phyloP scores from a whole-genome alignment of 768 basidiomycete species.

The Pleurotus tuber-regium region DNA sequence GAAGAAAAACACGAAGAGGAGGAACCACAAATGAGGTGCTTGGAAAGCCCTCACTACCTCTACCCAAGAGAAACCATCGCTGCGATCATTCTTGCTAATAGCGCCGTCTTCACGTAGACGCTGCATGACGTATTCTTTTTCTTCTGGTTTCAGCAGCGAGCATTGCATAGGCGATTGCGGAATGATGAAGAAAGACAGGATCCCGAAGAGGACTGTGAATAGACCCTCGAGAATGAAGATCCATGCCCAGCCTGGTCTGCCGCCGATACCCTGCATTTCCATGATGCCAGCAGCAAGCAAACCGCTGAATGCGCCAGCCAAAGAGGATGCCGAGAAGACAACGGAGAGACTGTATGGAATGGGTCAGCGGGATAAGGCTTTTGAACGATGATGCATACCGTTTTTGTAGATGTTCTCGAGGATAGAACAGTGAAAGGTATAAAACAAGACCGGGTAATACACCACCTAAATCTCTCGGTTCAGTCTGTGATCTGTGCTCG shows the following conservation, averaged over 20 bases:
- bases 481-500: slow-evolving; percentile 21
- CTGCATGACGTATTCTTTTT: slow-evolving; percentile 37
- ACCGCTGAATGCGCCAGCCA: slow-evolving; percentile 57
- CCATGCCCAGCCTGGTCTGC: slow-evolving; percentile 58
- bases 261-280: slow-evolving; percentile 42
- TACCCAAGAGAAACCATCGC: slow-evolving; percentile 34
- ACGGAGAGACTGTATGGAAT: slow-evolving; percentile 38
- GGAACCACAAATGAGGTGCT: slow-evolving; percentile 34
- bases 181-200: slow-evolving; percentile 36
- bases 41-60: slow-evolving; percentile 30
- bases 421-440: slow-evolving; percentile 38
- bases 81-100: slow-evolving; percentile 20
- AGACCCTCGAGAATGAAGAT: slow-evolving; percentile 52
- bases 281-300: slow-evolving; percentile 54
- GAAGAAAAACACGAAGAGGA: slow-evolving; percentile 31
- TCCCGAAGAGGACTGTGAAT: slow-evolving; percentile 44
- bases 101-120: slow-evolving; percentile 32
- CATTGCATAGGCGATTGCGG: slow-evolving; percentile 35
- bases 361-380: slow-evolving; percentile 41
- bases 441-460: slow-evolving; percentile 25
- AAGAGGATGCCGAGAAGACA: slow-evolving; percentile 28
- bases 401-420: slow-evolving; percentile 17
- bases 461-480: slow-evolving; percentile 23
- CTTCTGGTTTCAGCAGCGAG: slow-evolving; percentile 33
- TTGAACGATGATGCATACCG: slow-evolving; percentile 52